phyloP scores from a whole-genome alignment of 225 moss, liverwort and hornwort species.

The Climacium dendroides region DNA sequence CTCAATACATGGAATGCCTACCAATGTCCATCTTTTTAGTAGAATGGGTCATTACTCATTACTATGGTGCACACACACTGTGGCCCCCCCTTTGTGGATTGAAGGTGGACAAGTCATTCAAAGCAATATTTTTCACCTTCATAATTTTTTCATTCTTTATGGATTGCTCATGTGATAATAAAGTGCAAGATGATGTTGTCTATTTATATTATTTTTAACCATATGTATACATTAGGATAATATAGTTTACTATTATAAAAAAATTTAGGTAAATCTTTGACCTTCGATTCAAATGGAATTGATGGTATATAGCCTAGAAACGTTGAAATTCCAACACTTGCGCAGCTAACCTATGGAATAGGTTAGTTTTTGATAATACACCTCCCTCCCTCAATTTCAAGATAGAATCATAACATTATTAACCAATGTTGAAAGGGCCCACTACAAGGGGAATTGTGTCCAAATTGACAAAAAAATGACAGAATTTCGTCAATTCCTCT shows the following conservation, averaged over 20 bases:
- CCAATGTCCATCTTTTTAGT: not conserved
- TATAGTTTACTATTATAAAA: not conserved
- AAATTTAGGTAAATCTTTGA: not conserved
- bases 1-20: not conserved
- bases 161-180: not conserved
- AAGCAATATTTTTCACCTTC: not conserved
- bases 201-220: not conserved
- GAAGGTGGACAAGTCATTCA: not conserved
- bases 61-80: too few relatives aligned
- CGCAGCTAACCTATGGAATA: too few relatives aligned
- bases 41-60: not conserved
- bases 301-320: not conserved
- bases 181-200: not conserved
- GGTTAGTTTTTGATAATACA: not conserved
- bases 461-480: too few relatives aligned
- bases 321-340: not conserved
- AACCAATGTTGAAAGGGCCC: too few relatives aligned
- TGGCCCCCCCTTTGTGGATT: fast-evolving
- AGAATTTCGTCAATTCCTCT: too few relatives aligned
- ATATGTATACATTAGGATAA: not conserved
- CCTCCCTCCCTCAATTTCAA: fast-evolving
- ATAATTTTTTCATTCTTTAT: not conserved
- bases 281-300: not conserved
- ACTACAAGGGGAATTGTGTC: too few relatives aligned
- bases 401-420: not conserved